These are phyloP conservation scores for Bacidia rubella DNA, from an alignment of 495 filamentous ascomycete species.

Conservation along the genomic window DNA sequence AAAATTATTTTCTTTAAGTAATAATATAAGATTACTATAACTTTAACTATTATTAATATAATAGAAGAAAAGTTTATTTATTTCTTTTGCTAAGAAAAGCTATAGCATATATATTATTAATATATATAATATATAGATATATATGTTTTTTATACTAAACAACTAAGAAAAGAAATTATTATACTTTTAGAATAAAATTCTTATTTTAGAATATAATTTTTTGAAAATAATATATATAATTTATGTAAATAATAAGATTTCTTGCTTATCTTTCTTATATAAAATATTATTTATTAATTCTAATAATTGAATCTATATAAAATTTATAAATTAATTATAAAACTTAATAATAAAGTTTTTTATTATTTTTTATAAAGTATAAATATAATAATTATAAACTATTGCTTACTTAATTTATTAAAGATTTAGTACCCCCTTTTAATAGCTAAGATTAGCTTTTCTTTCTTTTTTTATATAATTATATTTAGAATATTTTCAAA, in stretches of 20 bases:
- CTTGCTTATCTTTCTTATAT: not conserved
- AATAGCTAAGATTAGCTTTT: too few species aligned
- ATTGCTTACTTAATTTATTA: too few species aligned
- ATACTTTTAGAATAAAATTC: not conserved
- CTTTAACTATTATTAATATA: not conserved
- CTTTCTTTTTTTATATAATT: not conserved
- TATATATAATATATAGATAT: not conserved
- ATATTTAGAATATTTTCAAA: too few species aligned
- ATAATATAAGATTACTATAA: not conserved
- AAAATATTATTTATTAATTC: not conserved
- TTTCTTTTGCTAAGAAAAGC: not conserved
- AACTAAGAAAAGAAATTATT: not conserved
- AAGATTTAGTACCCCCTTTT: too few species aligned
- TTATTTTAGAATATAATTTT: not conserved
- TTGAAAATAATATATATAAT: not conserved
- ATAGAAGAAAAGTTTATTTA: not conserved
- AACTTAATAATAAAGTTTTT: not conserved
- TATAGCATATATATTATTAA: not conserved
- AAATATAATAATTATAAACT: not conserved
- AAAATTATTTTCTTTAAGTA: not conserved
- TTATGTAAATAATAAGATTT: not conserved
- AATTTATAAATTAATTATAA: not conserved
- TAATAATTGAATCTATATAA: not conserved
- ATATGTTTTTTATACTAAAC: not conserved
- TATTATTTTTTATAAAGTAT: constrained; percentile 3